Conservation (phyloP, 306 rosid genomes). For the Albizia julibrissin region DNA sequence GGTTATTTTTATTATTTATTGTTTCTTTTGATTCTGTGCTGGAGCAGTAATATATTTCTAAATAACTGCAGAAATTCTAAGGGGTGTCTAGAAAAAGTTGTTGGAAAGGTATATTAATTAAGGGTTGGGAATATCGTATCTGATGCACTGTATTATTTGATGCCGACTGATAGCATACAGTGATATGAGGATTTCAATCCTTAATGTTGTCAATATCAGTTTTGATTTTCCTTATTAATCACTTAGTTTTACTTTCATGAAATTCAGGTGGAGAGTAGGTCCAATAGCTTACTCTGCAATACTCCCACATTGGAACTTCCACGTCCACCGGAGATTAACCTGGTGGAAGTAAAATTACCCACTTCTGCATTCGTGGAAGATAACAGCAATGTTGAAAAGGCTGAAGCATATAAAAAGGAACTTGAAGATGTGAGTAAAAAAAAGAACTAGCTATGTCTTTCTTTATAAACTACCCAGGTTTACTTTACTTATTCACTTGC, state of each 20-base stretch:
- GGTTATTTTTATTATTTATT: not conserved
- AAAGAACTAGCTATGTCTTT: not conserved
- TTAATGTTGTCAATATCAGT: constrained; percentile 4
- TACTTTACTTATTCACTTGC: constrained; percentile 21
- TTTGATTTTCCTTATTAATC: constrained; percentile 13
- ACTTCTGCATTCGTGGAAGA: constrained; percentile 52
- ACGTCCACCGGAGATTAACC: constrained; percentile 44
- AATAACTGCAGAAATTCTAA: constrained; percentile 53
- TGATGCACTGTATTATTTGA: constrained; percentile 17
- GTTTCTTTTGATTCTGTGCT: constrained; percentile 30
- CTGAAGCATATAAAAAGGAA: constrained; percentile 76
- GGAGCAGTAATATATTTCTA: constrained; percentile 30
- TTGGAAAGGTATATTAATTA: constrained; percentile 62
- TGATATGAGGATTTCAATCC: constrained; percentile 19
- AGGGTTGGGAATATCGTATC: constrained; percentile 16
- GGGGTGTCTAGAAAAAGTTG: constrained; percentile 49
- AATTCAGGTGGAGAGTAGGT: constrained; percentile 44
- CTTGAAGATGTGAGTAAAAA: constrained; percentile 84
- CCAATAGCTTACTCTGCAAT: constrained; percentile 32
- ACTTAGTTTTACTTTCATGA: constrained; percentile 31
- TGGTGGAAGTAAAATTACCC: constrained; percentile 55
- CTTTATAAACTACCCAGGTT: not conserved
- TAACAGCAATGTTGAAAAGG: constrained; percentile 76
- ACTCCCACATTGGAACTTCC: constrained; percentile 40
- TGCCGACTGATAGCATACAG: constrained; percentile 26